Evolutionary conservation across 2,329 filamentous ascomycete genomes (phyloP).

Genomic region (Ascochyta fabae): DNA sequence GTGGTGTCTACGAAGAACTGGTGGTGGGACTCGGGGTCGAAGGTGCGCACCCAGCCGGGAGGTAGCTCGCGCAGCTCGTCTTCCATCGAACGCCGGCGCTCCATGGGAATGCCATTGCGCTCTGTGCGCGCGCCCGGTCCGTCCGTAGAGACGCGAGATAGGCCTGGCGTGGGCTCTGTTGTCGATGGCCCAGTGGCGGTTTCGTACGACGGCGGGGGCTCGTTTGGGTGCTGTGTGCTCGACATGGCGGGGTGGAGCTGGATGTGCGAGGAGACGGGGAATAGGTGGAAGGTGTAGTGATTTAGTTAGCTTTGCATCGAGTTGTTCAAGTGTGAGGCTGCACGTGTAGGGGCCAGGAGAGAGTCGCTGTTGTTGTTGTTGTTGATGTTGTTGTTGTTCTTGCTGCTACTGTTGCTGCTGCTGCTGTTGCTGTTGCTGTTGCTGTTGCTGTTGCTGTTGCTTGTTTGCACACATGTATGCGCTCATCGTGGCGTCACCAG

Average conservation of each 20-base stretch:
- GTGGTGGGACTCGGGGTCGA: slow-evolving; percentile 60
- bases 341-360: background rate
- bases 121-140: slow-evolving; percentile 39
- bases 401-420: too few relatives aligned
- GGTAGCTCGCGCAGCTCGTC: slow-evolving; percentile 64
- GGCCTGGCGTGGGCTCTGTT: slow-evolving; percentile 27
- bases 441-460: background rate
- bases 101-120: slow-evolving; percentile 61
- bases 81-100: slow-evolving; percentile 65
- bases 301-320: too few relatives aligned
- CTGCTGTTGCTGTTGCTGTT: background rate
- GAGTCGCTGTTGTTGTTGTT: background rate
- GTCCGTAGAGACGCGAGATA: slow-evolving; percentile 42
- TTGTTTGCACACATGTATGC: slow-evolving; percentile 6
- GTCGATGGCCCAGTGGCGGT: slow-evolving; percentile 34
- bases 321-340: background rate
- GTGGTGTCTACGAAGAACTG: slow-evolving; percentile 69
- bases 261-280: too few relatives aligned
- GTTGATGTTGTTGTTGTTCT: too few relatives aligned
- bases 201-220: slow-evolving; percentile 46
- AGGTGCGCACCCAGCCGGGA: slow-evolving; percentile 63
- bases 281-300: background rate
- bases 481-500: slow-evolving; percentile 17
- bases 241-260: slow-evolving; percentile 7
- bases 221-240: slow-evolving; percentile 23